Evolutionary conservation across 2,329 filamentous ascomycete genomes (phyloP), one percentile per base, ranked within the genome.

Genomic region (Helotiales sp.): DNA sequence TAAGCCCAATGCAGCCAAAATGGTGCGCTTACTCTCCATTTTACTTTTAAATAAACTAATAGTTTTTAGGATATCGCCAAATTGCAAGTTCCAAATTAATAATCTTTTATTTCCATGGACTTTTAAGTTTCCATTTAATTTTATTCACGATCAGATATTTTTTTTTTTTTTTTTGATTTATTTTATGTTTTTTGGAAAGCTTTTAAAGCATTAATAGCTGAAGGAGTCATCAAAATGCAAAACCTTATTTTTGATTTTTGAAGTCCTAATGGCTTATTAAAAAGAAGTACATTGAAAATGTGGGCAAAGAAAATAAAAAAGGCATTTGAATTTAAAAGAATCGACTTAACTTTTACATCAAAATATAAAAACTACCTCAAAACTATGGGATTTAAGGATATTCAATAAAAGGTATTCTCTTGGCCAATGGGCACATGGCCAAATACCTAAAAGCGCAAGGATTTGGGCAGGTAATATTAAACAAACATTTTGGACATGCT

Each of bases 81-180:
- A 59, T 34, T 59, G 34, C 22, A 45, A 1, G 43, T 59, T 59
- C 34, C 1, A 59, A 17, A 24, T 37, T 13, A 30, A 58, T 37
- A 34, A 59, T 45, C 55, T 59, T 20, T 59, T 34, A 17, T 34
- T 59, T 28, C 20, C 34, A 5, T 59, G 55, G 55, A 59, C 20
- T 11, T 59, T 59, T 59, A 34, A 59, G n/a, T n/a, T 40, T 28
- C 32, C 4, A 17, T 59, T 59, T 26, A 20, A 59, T 17, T 59
- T 59, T 43, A 59, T 59, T 43, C 20, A 59, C 24, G 34, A 34
- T 43, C 20, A 34, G 55, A 43, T 43, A 34, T 45, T 59, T 59
- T 59, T 34, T 43, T 6, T 20, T 40, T 34, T n/a, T 59, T 59
- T 11, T 59, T 34, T 11, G 20, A 59, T 22, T 34, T 7, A 45